These are phyloP conservation scores for Pyronema domesticum DNA, from an alignment of 495 filamentous ascomycete genomes.

Conservation along the genomic window DNA sequence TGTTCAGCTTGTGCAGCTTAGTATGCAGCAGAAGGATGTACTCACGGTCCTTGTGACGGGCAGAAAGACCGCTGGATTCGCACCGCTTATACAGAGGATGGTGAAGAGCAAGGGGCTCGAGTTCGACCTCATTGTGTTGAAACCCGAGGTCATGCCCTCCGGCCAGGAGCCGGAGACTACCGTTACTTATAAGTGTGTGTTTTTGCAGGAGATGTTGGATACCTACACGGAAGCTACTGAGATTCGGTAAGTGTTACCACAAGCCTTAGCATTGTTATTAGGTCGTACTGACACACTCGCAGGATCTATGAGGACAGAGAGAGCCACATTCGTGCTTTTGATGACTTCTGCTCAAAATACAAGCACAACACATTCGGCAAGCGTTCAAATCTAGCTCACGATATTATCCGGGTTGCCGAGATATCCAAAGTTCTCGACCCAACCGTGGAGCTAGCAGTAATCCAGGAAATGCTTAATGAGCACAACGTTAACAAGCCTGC, in stretches of 20 bases:
- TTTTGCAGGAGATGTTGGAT: conserved; percentile 59
- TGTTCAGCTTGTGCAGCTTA: conserved; percentile 61
- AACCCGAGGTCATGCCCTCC: conserved; percentile 37
- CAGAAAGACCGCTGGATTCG: conserved; percentile 58
- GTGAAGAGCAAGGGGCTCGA: conserved; percentile 56
- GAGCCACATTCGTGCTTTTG: conserved; percentile 57
- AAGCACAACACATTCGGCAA: conserved; percentile 33
- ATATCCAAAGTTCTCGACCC: conserved; percentile 59
- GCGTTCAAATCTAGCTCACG: conserved; percentile 42
- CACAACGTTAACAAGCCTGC: conserved; percentile 47
- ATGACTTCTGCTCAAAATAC: conserved; percentile 56
- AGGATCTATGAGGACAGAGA: conserved; percentile 44
- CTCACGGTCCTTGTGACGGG: conserved; percentile 80
- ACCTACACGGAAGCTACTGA: conserved; percentile 73
- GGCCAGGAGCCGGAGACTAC: conserved; percentile 56
- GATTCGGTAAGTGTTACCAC: conserved; percentile 38
- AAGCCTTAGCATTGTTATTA: neutral
- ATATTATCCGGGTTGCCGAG: conserved; percentile 80
- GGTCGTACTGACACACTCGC: conserved; percentile 5
- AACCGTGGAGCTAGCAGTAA: conserved; percentile 60
- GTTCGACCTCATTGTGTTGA: conserved; percentile 79
- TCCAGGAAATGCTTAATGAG: conserved; percentile 74
- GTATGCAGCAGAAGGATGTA: conserved; percentile 72
- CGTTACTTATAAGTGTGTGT: conserved; percentile 71
- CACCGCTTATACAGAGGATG: conserved; percentile 68